Conservation (phyloP, 148 eudicot genomes). For the Drosera capensis region DNA sequence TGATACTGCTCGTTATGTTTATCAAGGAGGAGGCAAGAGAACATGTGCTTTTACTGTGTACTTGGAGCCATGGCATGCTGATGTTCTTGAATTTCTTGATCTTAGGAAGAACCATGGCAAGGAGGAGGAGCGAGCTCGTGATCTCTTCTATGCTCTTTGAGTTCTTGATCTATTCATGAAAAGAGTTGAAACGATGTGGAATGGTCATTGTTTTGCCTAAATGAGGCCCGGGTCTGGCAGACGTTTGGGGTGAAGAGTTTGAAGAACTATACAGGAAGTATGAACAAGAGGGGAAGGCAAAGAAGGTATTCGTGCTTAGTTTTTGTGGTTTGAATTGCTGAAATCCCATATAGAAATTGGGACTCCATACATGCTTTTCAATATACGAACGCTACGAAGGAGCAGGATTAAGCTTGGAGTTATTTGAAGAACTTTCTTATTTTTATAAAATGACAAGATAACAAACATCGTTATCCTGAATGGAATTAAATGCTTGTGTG, state of each 20-base stretch:
- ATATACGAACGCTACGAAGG: too few relatives aligned
- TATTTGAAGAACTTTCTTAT: too few relatives aligned
- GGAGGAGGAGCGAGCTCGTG: conserved; percentile 97
- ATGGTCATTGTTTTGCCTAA: conserved; percentile 78
- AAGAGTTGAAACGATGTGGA: conserved; percentile 52
- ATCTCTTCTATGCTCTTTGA: conserved; percentile 91
- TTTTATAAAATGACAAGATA: too few relatives aligned
- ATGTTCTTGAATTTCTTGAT: conserved; percentile 69
- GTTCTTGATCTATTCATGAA: conserved; percentile 94
- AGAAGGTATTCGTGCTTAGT: conserved; percentile 75
- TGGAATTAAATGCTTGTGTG: too few relatives aligned
- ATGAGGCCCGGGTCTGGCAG: conserved; percentile 91
- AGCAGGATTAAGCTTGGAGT: too few relatives aligned
- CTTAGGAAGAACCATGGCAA: conserved; percentile 96
- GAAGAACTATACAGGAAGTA: conserved; percentile 50
- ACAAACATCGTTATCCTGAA: too few relatives aligned
- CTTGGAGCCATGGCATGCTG: conserved; percentile 99
- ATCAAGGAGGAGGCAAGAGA: conserved; percentile 97
- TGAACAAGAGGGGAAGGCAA: conserved; percentile 79
- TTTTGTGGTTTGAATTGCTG: conserved; percentile 80
- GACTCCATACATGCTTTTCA: conserved; percentile 86
- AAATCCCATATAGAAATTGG: conserved; percentile 94
- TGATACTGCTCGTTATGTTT: conserved; percentile 97
- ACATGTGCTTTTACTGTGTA: conserved; percentile 94
- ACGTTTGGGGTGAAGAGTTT: conserved; percentile 89